Conservation (phyloP, 805 yeast genomes). For the Helenozyma baotianmanensis region DNA sequence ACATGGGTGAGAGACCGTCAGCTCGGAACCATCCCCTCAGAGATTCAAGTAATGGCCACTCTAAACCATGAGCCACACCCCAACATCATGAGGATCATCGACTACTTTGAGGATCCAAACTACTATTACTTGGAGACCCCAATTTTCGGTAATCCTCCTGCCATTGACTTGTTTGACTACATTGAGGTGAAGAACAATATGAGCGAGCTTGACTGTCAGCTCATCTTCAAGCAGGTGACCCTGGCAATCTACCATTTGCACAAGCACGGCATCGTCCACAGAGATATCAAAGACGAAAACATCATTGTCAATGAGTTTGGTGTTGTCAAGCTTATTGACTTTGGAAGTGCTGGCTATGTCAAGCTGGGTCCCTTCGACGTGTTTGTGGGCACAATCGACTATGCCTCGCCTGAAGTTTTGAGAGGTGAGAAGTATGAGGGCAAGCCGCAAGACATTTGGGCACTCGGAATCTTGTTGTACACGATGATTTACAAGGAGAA, state of each 20-base stretch:
- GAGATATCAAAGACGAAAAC: slow-evolving; percentile 95
- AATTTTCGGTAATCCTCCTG: slow-evolving; percentile 85
- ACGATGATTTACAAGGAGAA: slow-evolving; percentile 90
- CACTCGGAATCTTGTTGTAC: slow-evolving; percentile 84
- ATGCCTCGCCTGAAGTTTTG: slow-evolving; percentile 95
- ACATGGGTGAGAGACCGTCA: slow-evolving; percentile 94
- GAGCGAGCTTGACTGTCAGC: slow-evolving; percentile 73
- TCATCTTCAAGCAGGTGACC: slow-evolving; percentile 74
- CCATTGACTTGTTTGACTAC: slow-evolving; percentile 86
- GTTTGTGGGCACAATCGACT: slow-evolving; percentile 95
- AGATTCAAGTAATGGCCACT: slow-evolving; percentile 88
- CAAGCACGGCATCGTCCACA: slow-evolving; percentile 79
- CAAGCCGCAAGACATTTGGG: slow-evolving; percentile 96
- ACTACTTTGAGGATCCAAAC: slow-evolving; percentile 87
- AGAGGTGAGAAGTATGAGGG: slow-evolving; percentile 88
- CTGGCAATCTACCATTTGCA: slow-evolving; percentile 81
- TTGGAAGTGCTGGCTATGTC: slow-evolving; percentile 90
- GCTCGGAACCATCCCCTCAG: slow-evolving; percentile 93
- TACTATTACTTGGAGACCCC: slow-evolving; percentile 90
- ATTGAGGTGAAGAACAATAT: slow-evolving; percentile 82
- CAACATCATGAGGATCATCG: slow-evolving; percentile 77
- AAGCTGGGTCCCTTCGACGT: slow-evolving; percentile 94
- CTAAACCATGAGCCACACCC: slow-evolving; percentile 77
- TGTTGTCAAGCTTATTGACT: slow-evolving; percentile 81
- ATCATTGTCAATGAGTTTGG: slow-evolving; percentile 82